Base-by-base conservation (phyloP, 805 yeast species). In the Myxozyma neotropica region DNA sequence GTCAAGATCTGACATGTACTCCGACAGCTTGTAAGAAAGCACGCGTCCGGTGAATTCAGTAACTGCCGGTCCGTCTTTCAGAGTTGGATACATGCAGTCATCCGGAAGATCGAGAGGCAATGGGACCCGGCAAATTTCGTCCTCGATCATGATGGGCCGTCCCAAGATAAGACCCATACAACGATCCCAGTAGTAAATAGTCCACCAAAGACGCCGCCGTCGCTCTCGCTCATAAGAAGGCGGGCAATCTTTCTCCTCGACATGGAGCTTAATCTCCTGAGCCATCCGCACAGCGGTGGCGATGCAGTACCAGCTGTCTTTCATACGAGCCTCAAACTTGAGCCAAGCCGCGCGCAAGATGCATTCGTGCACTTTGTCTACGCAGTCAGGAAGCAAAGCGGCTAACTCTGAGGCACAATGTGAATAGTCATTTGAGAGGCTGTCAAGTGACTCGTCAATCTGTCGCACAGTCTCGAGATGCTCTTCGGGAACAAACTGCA, bases 131-230 rank as follows among this genome's bases (percentile, higher is more conserved):
- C 64, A 59, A 5, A 45, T 36, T 17, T 60, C 60, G 44, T 58
- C 64, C 21, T 45, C 29, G 31, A 62, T 62, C 66, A 62, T 62
- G 43, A 53, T 49, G 21, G 66, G 66, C 50, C 66, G 57, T 21
- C 63, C 63, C 12, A 62, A 48, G 21, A 51, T 55, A 23, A 59
- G 50, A 6, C 61, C 60, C 55, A 62, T 44, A 21, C 58, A 46
- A 19, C 66, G 55, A 38, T 62, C 66, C 66, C 66, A 62, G 43
- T 62, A 53, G 53, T 62, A 62, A 23, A 62, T 52, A 1, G 58
- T 59, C 66, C 66, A 62, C 66, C 66, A 62, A 8, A 62, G 48
- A 17, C 66, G 54, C 13, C 66, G 56, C 12, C 62, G 44, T 19
- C 55, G 55, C 47, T 62, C 66, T 21, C 66, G 63, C 33, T 62